Conservation (phyloP, 345 rosid genomes). For the Hevea brasiliensis region DNA sequence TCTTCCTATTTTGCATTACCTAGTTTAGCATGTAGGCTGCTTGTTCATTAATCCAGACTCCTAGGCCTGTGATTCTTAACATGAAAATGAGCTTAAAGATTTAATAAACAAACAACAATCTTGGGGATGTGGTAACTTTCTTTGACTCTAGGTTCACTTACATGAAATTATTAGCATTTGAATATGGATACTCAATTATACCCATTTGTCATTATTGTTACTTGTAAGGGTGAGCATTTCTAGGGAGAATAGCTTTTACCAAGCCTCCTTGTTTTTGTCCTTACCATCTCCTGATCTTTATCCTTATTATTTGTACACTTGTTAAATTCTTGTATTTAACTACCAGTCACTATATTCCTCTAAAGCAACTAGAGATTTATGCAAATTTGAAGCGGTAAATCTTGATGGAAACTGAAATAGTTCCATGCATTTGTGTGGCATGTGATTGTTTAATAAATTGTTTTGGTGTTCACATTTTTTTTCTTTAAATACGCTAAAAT, state of each 20-base stretch:
- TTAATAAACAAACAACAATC: not conserved
- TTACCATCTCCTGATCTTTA: not conserved
- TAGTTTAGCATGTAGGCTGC: no score
- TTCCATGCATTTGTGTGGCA: not conserved
- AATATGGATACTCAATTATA: not conserved
- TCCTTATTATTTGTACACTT: not conserved
- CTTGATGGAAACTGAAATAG: not conserved
- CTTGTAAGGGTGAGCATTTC: not conserved
- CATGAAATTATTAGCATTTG: not conserved
- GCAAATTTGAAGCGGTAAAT: not conserved
- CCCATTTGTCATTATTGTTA: not conserved
- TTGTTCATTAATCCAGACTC: no score
- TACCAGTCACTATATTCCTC: not conserved
- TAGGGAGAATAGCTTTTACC: not conserved
- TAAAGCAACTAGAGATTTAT: not conserved
- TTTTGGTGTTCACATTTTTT: not conserved
- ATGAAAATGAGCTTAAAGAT: not conserved
- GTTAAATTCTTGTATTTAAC: not conserved
- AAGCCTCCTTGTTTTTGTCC: not conserved
- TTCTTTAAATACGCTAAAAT: constrained; percentile 9
- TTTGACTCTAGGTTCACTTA: not conserved
- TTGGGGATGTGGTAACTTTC: not conserved
- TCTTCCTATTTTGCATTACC: no score
- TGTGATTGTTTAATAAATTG: not conserved
- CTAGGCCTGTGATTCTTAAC: no score